phyloP scores from a whole-genome alignment of 176 grass and related monocot genomes.

The Aegilops umbellulata region DNA sequence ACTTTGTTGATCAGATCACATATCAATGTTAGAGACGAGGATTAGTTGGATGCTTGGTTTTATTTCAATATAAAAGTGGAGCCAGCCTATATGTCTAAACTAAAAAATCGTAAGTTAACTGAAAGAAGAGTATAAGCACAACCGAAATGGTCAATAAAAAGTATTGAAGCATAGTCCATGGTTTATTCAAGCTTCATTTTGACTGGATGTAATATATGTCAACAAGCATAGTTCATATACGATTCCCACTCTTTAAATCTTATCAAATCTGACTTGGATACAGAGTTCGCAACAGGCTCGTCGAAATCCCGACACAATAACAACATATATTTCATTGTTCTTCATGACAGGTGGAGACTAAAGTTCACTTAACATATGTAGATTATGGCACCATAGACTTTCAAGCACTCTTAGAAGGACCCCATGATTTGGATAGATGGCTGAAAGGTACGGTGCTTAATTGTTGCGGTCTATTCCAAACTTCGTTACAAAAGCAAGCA shows the following conservation, averaged over 20 bases:
- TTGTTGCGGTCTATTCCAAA: neutral
- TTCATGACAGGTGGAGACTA: too few relatives aligned
- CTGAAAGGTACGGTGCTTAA: neutral
- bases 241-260: neutral
- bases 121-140: neutral
- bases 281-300: neutral
- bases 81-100: too few relatives aligned
- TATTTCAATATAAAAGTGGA: too few relatives aligned
- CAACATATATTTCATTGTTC: too few relatives aligned
- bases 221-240: neutral
- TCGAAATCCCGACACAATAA: neutral
- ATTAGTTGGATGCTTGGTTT: too few relatives aligned
- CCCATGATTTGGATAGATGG: neutral
- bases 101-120: neutral
- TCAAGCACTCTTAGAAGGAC: too few relatives aligned
- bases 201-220: neutral
- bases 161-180: neutral
- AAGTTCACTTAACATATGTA: too few relatives aligned
- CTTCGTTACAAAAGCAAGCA: too few relatives aligned
- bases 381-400: too few relatives aligned
- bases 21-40: too few relatives aligned
- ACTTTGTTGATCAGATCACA: too few relatives aligned
- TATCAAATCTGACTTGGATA: neutral
- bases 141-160: neutral
- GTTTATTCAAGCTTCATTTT: neutral